Percentiles rank a stretch among this genome's conserved stretches.
Conservation (phyloP, 2,329 filamentous ascomycete genomes). For the Fusarium pseudonygamai region DNA sequence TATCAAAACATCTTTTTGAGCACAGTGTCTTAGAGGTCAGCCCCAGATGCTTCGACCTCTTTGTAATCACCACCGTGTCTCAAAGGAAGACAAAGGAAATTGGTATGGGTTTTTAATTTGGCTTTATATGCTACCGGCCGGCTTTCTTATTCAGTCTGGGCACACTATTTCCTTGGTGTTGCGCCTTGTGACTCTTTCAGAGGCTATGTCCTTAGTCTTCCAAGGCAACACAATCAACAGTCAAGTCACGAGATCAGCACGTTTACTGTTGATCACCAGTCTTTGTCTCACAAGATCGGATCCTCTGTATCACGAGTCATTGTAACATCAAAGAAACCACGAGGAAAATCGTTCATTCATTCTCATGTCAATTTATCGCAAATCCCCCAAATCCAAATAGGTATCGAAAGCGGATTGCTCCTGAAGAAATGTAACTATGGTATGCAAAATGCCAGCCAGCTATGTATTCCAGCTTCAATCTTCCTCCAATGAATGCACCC, state of each 20-base stretch:
- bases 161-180: background rate
- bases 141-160: background rate
- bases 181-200: background rate
- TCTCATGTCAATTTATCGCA: conserved; percentile 8
- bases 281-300: background rate
- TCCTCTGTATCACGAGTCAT: background rate
- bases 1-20: background rate
- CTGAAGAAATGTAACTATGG: conserved; percentile 29
- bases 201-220: background rate
- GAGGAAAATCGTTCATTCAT: background rate
- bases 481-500: conserved; percentile 17
- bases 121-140: background rate
- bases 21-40: background rate
- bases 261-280: background rate
- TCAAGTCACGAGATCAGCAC: conserved; percentile 6
- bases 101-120: background rate
- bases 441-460: conserved; percentile 2
- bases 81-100: background rate
- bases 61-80: background rate
- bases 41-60: background rate
- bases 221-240: background rate
- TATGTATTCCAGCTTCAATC: conserved; percentile 11
- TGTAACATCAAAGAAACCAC: background rate
- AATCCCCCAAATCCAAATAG: conserved; percentile 33
- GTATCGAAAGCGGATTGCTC: conserved; percentile 40